A percentile compares a stretch with the other conserved stretches of the same genome.
Evolutionary conservation across 306 rosid genomes (phyloP).

Genomic region (Sechiopsis laciniata): DNA sequence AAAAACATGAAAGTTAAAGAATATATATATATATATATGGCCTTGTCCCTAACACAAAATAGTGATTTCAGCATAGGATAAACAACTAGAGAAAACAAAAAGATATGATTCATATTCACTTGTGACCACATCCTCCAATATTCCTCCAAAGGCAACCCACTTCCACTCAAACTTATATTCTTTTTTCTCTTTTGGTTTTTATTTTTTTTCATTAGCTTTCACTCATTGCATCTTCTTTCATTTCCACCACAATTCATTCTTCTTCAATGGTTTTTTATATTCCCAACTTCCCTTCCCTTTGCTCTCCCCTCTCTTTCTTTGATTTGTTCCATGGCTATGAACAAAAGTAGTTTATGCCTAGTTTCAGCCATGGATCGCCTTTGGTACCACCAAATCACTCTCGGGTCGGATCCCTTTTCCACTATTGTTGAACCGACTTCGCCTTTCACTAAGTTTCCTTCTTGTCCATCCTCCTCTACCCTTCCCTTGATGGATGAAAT

Average conservation of each 20-base stretch:
- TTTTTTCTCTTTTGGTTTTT: not conserved
- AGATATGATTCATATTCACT: conserved; percentile 13
- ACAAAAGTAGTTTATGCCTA: conserved; percentile 25
- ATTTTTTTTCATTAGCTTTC: not conserved
- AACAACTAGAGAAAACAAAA: not conserved
- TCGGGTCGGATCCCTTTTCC: conserved; percentile 43
- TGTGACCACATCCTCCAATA: conserved; percentile 25
- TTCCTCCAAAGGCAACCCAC: conserved; percentile 36
- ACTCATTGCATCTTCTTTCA: conserved; percentile 1
- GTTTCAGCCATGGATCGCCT: conserved; percentile 64
- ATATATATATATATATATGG: not conserved
- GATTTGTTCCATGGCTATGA: conserved; percentile 40
- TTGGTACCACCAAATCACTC: conserved; percentile 70
- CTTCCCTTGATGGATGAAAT: conserved; percentile 7
- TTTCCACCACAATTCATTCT: conserved; percentile 14
- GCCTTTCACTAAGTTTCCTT: conserved; percentile 28
- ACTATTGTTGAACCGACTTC: conserved; percentile 22
- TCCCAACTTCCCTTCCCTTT: conserved; percentile 23
- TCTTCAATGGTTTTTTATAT: conserved; percentile 31
- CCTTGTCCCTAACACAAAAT: no score
- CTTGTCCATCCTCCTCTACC: conserved; percentile 36
- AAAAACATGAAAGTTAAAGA: not conserved
- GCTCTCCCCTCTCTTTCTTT: conserved; percentile 11
- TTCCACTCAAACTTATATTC: not conserved
- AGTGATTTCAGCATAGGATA: not conserved